phyloP scores from a whole-genome alignment of 2,329 filamentous ascomycete genomes.

The Epichloe glyceriae region DNA sequence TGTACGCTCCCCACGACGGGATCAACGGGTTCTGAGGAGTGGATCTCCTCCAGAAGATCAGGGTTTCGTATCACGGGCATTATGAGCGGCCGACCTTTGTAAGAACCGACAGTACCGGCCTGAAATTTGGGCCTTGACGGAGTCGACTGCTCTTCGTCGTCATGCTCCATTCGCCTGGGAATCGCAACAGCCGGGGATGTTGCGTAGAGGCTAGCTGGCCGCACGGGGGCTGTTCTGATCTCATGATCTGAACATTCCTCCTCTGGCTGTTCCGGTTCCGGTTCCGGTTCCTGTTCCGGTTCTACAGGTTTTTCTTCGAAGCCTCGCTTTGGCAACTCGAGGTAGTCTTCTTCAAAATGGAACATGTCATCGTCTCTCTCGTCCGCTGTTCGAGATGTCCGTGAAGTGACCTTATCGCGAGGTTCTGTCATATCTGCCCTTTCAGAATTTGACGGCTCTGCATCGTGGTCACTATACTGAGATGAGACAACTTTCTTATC shows the following conservation, averaged over 20 bases:
- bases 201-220: constrained; percentile 19
- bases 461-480: neutral
- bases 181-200: constrained; percentile 33
- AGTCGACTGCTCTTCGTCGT: constrained; percentile 15
- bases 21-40: constrained; percentile 33
- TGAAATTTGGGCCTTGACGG: constrained; percentile 22
- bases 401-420: neutral
- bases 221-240: neutral
- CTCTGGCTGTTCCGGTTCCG: constrained; percentile 10
- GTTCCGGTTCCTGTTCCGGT: neutral
- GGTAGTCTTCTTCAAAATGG: constrained; percentile 28
- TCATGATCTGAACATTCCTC: constrained; percentile 13
- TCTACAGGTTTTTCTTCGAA: neutral
- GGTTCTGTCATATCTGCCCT: neutral
- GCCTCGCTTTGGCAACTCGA: constrained; percentile 14
- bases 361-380: constrained; percentile 29
- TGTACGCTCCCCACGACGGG: constrained; percentile 41
- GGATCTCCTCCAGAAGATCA: constrained; percentile 34
- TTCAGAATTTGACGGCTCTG: neutral
- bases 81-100: constrained; percentile 38
- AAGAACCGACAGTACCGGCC: constrained; percentile 36
- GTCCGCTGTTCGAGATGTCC: neutral
- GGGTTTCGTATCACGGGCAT: constrained; percentile 39
- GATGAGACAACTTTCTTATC: constrained; percentile 6
- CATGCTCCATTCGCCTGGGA: neutral